Base-by-base conservation (phyloP, 2,329 filamentous ascomycete genomes). In the Fusarium coicis region DNA sequence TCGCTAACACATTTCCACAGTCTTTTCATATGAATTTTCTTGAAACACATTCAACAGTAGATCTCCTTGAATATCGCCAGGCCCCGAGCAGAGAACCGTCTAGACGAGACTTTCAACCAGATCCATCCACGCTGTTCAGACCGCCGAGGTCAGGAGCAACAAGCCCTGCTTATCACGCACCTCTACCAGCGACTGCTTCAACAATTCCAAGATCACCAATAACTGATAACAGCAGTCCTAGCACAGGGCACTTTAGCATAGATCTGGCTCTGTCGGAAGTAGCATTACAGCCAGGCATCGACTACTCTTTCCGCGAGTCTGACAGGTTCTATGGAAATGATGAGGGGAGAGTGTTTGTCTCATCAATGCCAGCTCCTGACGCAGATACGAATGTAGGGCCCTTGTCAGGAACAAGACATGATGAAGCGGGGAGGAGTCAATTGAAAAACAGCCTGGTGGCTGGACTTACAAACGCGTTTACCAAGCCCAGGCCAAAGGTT, bases 151-250 rank as follows among this genome's bases (percentile, higher is more conserved):
- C 49, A 12, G 30, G 39, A 11, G 23, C 9, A 21, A 30, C 10
- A n/a, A 37, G 11, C 9, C 32, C 50, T 28, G 19, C 30, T 16
- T 23, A n/a, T n/a, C 32, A 56, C 4, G 4, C 21, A 18, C 26
- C 28, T 2, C 49, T 10, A 4, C 10, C 26, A 23, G 10, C 21
- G 10, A 5, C 1, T 10, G 1, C 5, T 32, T 30, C 3, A 12
- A 4, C 6, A 2, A 10, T 1, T 7, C 32, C n/a, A n/a, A 32
- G 7, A 1, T 18, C 26, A 7, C 2, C 3, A 9, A 4, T 9
- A 14, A 11, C 21, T 3, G 7, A 10, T 2, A 23, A 5, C 3
- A 12, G 3, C 2, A n/a, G 11, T 10, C 15, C 47, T 12, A 37
- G 30, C 21, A 10, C 10, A 19, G n/a, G 23, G 1, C 3, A 34